A percentile compares a stretch with the other conserved stretches of the same genome.
These are phyloP conservation scores for Malus hybrid DNA, from an alignment of 331 rosid species.

Conservation along the genomic window DNA sequence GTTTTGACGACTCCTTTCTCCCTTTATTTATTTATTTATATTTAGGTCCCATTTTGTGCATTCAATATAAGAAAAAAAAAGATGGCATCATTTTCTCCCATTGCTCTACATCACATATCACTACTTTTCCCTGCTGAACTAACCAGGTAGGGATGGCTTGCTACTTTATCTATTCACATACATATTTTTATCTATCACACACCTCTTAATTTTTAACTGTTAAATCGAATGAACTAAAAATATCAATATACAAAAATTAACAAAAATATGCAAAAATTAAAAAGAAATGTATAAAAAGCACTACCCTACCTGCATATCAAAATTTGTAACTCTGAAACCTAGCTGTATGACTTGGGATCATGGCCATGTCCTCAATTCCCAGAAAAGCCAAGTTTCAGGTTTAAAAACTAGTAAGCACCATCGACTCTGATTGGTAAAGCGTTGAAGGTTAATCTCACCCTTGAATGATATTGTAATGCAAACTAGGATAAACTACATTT, in stretches of 20 bases:
- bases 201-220: too few relatives aligned
- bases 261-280: too few relatives aligned
- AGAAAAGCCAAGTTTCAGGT: background rate
- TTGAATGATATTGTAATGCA: too few relatives aligned
- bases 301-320: background rate
- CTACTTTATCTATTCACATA: too few relatives aligned
- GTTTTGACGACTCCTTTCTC: background rate
- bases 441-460: too few relatives aligned
- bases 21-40: background rate
- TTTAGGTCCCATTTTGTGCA: background rate
- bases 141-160: background rate
- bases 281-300: too few relatives aligned
- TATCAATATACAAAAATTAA: too few relatives aligned
- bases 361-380: background rate
- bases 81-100: constrained; percentile 3
- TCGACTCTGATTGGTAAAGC: background rate
- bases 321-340: background rate
- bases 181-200: too few relatives aligned
- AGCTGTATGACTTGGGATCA: background rate
- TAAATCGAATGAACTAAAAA: too few relatives aligned
- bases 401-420: background rate
- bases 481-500: too few relatives aligned
- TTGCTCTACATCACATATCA: background rate
- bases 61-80: background rate
- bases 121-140: background rate